Evolutionary conservation across 1,284 basidiomycete genomes (phyloP).

Genomic region (Flammula alnicola): DNA sequence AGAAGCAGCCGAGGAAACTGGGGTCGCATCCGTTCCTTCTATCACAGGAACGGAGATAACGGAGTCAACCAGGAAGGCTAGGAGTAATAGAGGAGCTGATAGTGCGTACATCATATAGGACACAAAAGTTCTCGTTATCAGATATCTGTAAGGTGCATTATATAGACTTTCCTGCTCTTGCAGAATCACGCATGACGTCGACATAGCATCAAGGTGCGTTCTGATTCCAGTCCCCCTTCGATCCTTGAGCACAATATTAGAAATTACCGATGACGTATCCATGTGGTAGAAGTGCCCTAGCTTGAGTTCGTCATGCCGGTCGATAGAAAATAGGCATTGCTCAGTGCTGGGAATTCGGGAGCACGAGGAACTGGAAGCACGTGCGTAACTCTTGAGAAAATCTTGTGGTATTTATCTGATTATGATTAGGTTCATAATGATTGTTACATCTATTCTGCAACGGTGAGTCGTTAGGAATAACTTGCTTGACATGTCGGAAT

Average conservation of each 20-base stretch:
- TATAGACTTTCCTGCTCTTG: too few species aligned
- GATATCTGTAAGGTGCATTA: too few species aligned
- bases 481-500: too few species aligned
- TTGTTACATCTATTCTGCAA: too few species aligned
- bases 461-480: too few species aligned
- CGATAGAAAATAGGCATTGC: constrained; percentile 1
- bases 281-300: background rate
- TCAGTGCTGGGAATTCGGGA: background rate
- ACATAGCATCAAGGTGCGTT: background rate
- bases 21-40: constrained; percentile 8
- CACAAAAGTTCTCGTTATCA: too few species aligned
- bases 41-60: constrained; percentile 4
- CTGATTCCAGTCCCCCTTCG: too few species aligned
- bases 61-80: background rate
- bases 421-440: too few species aligned
- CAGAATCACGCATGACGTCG: background rate
- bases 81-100: background rate
- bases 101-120: constrained; percentile 1
- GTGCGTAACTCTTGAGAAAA: background rate
- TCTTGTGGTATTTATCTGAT: too few species aligned
- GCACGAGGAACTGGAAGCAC: background rate
- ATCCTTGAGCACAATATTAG: background rate
- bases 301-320: background rate
- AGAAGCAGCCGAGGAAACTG: constrained; percentile 11
- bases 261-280: background rate